Evolutionary conservation across 108 stramenopile genomes (phyloP).

Genomic region (Nannochloropsis oceanica): DNA sequence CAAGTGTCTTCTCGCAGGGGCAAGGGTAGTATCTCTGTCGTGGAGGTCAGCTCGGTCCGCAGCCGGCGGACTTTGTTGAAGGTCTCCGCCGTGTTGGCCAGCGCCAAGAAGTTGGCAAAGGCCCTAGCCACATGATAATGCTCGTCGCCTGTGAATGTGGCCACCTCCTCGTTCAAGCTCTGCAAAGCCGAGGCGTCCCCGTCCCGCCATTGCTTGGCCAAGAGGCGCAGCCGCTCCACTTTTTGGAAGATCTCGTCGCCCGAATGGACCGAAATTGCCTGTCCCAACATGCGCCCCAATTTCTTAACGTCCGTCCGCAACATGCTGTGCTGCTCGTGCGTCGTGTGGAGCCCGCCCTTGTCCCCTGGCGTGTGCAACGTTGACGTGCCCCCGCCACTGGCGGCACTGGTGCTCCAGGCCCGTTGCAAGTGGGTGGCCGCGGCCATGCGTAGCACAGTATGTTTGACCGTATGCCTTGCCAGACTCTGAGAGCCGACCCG

Average conservation of each 20-base stretch:
- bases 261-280: background rate
- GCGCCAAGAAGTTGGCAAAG: conserved; percentile 39
- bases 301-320: background rate
- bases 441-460: background rate
- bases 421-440: background rate
- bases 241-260: background rate
- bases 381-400: background rate
- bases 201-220: conserved; percentile 8
- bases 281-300: conserved; percentile 3
- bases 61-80: conserved; percentile 27
- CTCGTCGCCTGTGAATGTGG: background rate
- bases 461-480: background rate
- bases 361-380: background rate
- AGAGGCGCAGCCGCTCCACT: conserved; percentile 8
- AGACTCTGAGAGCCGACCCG: background rate
- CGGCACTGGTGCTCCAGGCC: background rate
- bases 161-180: background rate
- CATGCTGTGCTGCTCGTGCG: background rate
- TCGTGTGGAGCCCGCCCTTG: background rate
- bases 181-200: background rate
- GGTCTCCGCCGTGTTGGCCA: conserved; percentile 39
- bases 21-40: conserved; percentile 6
- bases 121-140: conserved; percentile 16
- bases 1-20: conserved; percentile 34
- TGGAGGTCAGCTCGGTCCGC: conserved; percentile 2